A percentile compares a stretch with the other conserved stretches of the same genome.
These are phyloP conservation scores for Lecanicillium sp. DNA, from an alignment of 2,329 filamentous ascomycete genomes.

Conservation along the genomic window DNA sequence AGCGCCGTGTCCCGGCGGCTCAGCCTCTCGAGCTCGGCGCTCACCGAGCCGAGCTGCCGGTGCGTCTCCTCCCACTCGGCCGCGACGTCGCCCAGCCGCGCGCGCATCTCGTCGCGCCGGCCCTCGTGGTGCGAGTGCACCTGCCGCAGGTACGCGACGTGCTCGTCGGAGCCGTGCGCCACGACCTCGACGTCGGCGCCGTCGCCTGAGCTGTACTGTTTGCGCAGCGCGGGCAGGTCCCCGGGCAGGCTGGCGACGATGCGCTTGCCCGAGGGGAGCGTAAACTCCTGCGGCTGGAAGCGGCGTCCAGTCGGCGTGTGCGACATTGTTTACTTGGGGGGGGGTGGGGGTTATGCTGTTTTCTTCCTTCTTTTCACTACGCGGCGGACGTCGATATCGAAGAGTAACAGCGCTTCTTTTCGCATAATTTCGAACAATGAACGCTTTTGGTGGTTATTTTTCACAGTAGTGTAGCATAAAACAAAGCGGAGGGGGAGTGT, in stretches of 20 bases:
- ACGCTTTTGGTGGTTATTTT: too few relatives aligned
- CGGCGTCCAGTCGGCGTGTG: conserved; percentile 2
- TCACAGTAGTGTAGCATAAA: too few relatives aligned
- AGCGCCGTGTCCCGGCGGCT: conserved; percentile 48
- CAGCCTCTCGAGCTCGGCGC: conserved; percentile 46
- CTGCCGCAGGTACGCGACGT: conserved; percentile 39
- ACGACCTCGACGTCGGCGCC: conserved; percentile 46
- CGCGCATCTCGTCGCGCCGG: conserved; percentile 39
- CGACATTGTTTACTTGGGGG: conserved; percentile 4
- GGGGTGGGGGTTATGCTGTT: not conserved
- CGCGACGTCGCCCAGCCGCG: conserved; percentile 44
- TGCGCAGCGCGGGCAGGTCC: conserved; percentile 43
- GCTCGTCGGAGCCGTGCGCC: conserved; percentile 49
- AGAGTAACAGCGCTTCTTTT: too few relatives aligned
- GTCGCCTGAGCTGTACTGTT: conserved; percentile 31
- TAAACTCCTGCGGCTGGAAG: conserved; percentile 37
- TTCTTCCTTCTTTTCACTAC: too few relatives aligned
- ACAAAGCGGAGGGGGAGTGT: too few relatives aligned
- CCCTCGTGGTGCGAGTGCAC: conserved; percentile 48
- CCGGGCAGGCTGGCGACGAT: conserved; percentile 53
- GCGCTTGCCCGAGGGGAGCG: conserved; percentile 48
- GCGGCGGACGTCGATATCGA: too few relatives aligned
- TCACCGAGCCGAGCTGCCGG: conserved; percentile 46
- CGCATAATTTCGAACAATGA: too few relatives aligned
- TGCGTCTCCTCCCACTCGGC: conserved; percentile 52